These are phyloP conservation scores for Teunomyces atbi DNA, from an alignment of 805 yeast species.

Conservation along the genomic window DNA sequence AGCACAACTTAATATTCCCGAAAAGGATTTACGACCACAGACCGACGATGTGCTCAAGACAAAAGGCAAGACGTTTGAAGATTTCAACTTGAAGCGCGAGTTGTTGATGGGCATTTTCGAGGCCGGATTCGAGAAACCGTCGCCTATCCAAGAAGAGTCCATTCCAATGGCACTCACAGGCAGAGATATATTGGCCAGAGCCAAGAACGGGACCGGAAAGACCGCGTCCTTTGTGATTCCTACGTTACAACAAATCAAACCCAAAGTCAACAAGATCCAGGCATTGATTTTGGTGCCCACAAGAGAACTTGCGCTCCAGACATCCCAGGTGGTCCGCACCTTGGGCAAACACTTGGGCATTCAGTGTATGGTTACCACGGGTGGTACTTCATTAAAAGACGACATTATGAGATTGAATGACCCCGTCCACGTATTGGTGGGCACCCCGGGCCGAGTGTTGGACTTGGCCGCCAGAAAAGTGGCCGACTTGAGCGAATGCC, in stretches of 20 bases:
- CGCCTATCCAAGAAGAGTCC: constrained; percentile 96
- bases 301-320: constrained; percentile 95
- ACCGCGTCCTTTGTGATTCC: constrained; percentile 98
- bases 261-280: constrained; percentile 81
- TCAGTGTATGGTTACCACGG: constrained; percentile 97
- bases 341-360: constrained; percentile 90
- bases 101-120: constrained; percentile 97
- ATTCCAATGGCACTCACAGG: constrained; percentile 95
- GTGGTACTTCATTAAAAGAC: constrained; percentile 92
- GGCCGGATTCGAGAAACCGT: constrained; percentile 97
- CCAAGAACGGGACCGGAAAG: constrained; percentile 98
- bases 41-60: constrained; percentile 94
- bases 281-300: constrained; percentile 94
- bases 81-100: constrained; percentile 87
- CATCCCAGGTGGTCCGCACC: constrained; percentile 95
- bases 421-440: constrained; percentile 91
- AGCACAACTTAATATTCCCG: constrained; percentile 67
- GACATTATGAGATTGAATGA: constrained; percentile 92
- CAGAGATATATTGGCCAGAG: constrained; percentile 94
- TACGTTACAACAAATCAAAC: constrained; percentile 82
- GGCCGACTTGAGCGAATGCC: constrained; percentile 84
- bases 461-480: constrained; percentile 87
- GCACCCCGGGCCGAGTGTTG: constrained; percentile 96
- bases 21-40: constrained; percentile 89
- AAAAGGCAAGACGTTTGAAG: constrained; percentile 89